Base-by-base conservation (phyloP, 768 basidiomycete genomes). In the Sarcomyxa edulis region DNA sequence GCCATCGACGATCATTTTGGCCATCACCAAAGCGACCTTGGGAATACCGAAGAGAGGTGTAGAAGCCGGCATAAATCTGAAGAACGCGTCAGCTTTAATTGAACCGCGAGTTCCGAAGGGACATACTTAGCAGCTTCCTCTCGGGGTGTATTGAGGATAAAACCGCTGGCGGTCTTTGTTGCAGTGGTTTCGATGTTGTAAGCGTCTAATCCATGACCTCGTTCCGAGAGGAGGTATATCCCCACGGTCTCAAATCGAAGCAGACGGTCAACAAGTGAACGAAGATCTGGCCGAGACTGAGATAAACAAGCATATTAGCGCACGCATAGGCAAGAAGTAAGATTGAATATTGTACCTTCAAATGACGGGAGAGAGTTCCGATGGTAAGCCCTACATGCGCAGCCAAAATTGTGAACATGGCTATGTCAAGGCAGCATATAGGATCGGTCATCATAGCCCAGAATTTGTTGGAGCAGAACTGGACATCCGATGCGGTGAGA, bases 161-260 rank as follows among this genome's bases (percentile, higher is more conserved):
- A 78, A 2, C 76, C 77, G 41, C 68, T 58, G 3, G 56, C 35
- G 1, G 67, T 71, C 40, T 64, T 65, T 0, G 70, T 75, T 8
- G 75, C 78, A 10, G 76, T 80, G 6, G 78, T 80, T 51, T 80
- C 76, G 7, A 78, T 67, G 47, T 80, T 76, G 47, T 73, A 69
- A 1, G 75, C 69, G 32, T 78, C 77, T n/a, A 79, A 54, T 10
- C 76, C 78, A 42, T 80, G 78, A 1, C 73, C 76, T 7, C 72
- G 66, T 56, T 78, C 77, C 0, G 71, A 68, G 29, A 77, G 55
- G 32, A 76, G 65, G 45, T 69, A 77, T 27, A 75, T 60, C 1
- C 76, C 75, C 33, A 73, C 66, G 10, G 68, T 70, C 15, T 78
- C 73, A 28, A 77, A 72, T 15, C 66, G 62, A 27, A 78, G 53